These are phyloP conservation scores for Lipomyces sp. DNA, from an alignment of 805 yeast species.

Conservation along the genomic window DNA sequence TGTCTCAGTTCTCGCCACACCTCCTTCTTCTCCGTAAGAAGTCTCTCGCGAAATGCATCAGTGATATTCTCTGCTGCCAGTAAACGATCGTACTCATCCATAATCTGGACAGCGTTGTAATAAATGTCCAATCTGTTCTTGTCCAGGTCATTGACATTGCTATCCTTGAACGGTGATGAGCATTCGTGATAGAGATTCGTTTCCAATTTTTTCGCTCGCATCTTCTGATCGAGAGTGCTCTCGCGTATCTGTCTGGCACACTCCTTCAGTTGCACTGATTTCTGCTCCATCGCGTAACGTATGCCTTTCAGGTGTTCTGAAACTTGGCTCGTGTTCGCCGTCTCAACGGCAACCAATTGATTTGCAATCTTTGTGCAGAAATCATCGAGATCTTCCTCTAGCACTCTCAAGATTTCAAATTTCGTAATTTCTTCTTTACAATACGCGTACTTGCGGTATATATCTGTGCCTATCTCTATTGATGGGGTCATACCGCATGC, in stretches of 20 bases:
- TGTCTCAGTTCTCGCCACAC: background rate
- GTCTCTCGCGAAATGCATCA: background rate
- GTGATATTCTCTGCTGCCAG: background rate
- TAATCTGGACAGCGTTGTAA: background rate
- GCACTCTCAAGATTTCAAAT: background rate
- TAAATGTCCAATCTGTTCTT: background rate
- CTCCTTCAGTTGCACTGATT: background rate
- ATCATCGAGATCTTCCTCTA: background rate
- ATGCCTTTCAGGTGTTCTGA: background rate
- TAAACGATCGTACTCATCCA: conserved; percentile 1
- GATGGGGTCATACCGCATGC: background rate
- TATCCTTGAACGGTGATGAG: background rate
- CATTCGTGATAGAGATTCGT: background rate
- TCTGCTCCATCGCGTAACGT: background rate
- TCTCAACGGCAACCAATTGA: background rate
- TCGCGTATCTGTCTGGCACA: background rate
- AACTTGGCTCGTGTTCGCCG: background rate
- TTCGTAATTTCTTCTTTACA: background rate
- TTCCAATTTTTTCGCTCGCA: background rate
- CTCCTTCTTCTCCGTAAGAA: background rate
- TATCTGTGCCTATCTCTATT: background rate
- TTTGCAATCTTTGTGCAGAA: background rate
- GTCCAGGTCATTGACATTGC: background rate
- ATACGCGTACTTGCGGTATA: background rate
- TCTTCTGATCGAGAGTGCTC: background rate